Base-by-base conservation (phyloP, 202 grass and related monocot species). In the Zoysia matrella region DNA sequence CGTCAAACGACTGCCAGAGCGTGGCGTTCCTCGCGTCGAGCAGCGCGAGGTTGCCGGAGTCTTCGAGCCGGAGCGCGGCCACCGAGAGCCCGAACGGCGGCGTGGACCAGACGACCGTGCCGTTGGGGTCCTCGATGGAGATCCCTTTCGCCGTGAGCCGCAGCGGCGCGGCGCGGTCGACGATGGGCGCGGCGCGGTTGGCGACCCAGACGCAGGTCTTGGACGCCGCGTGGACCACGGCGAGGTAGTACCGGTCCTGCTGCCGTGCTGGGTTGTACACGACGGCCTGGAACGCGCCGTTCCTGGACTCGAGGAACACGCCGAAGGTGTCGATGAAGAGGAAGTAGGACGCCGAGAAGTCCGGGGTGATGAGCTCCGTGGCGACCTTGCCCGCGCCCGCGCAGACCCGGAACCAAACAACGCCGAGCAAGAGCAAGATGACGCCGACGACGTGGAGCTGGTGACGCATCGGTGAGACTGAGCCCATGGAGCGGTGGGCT, bases 1-100 rank as follows among this genome's bases (percentile, higher is more conserved):
- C 22, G 22, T 30, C 22, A 30, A 30, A 30, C 22, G 22, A 30
- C 22, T 30, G 22, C 22, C 22, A 30, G 22, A 30, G 22, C 22
- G 22, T 30, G 22, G 22, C 22, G 22, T 30, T 30, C 22, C 22
- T 30, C 22, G 22, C 22, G 22, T 30, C 22, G 22, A 91, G 80
- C 52, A 98, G 87, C 64, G 83, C 78, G 73, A 98, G 87, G 73
- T 98, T 98, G 45, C 95, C 92, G 13, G 67, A 82, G 69, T 98
- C 90, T 49, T 80, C 82, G 7, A 98, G 84, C 2, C 58, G 86
- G 77, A 98, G 76, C 12, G 84, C 82, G 1, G 82, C 79, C 41
- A 92, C 84, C 0, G 90, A 69, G 0, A n/a, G 60, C 2, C 43
- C 16, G 61, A 94, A 78, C 12, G n/a, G 0, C 9, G 95, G 92